Evolutionary conservation across 2,329 filamentous ascomycete genomes (phyloP).

Genomic region (Coniochaeta sp.): DNA sequence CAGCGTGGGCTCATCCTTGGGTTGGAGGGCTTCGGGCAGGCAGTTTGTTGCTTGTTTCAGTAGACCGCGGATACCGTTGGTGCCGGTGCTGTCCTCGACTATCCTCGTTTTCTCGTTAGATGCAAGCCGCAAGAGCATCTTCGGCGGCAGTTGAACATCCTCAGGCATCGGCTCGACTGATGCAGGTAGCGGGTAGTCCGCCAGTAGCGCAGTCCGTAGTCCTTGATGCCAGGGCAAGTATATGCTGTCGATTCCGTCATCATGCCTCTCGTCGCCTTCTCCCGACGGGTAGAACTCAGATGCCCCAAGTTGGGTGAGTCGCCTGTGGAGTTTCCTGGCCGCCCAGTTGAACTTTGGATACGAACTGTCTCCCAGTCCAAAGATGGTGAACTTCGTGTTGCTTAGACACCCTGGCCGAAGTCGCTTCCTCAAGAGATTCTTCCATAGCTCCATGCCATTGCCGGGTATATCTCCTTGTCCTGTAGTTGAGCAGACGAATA

Average conservation of each 20-base stretch:
- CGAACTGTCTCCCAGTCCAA: constrained; percentile 90
- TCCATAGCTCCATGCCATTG: constrained; percentile 82
- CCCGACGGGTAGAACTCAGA: constrained; percentile 67
- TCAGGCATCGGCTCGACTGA: constrained; percentile 64
- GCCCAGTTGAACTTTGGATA: constrained; percentile 97
- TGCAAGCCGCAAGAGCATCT: constrained; percentile 41
- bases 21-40: constrained; percentile 17
- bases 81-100: background rate
- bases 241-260: constrained; percentile 82
- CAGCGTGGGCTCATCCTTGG: constrained; percentile 13
- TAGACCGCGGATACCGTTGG: background rate
- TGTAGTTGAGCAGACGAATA: constrained; percentile 86
- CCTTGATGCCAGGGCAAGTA: constrained; percentile 71
- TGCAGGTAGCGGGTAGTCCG: constrained; percentile 62
- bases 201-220: constrained; percentile 59
- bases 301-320: constrained; percentile 78
- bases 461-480: constrained; percentile 89
- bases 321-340: constrained; percentile 77
- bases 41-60: background rate
- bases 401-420: constrained; percentile 64
- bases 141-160: constrained; percentile 67
- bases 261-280: constrained; percentile 89
- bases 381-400: constrained; percentile 69
- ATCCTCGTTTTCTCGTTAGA: background rate
- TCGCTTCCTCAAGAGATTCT: constrained; percentile 69